Evolutionary conservation across 2,329 filamentous ascomycete species (phyloP), one percentile per base, ranked within the genome.

Genomic region (Phoma sp.): DNA sequence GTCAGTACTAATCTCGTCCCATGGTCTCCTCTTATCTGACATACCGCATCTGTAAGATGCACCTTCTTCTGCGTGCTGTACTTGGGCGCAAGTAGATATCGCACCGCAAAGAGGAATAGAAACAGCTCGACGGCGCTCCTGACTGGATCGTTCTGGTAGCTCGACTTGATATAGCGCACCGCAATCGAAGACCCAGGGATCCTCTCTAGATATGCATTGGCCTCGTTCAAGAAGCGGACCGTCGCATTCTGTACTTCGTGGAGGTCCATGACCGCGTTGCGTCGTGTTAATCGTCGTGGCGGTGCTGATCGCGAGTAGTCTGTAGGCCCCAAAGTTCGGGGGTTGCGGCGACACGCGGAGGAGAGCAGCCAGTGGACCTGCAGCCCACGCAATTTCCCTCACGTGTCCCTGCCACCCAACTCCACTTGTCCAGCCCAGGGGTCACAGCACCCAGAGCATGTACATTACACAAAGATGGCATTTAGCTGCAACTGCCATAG

Each of bases 71-170:
- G 86, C 13, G 93, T 97, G 61, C 91, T 91, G 78, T 99, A 99
- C 47, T 91, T 92, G 0, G 93, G 93, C 58, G 92, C 89, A 58
- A 98, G 82, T 49, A 99, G 82, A 75, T 99, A 99, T 60, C 93
- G 87, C 53, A 99, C 89, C 60, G 96, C 96, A 79, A 99, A 99
- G 49, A 99, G 86, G 65, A 99, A 90, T 55, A 99, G 83, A 62
- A 98, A 87, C 45, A 99, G 81, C 78, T 99, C 95, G 64, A 99
- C 91, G 35, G 91, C 91, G 47, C 91, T 96, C 48, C 96, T 89
- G 52, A 98, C 86, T 8, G 95, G 95, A 69, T 99, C 95, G 73
- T 99, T 89, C 79, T 99, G 95, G 80, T 99, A 98, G 74, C 92
- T 96, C 53, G 92, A 96, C 75, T 91, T 91, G 72, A 99, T 92